phyloP scores from a whole-genome alignment of 176 grass and related monocot genomes.

The Urochloa ruziziensis region DNA sequence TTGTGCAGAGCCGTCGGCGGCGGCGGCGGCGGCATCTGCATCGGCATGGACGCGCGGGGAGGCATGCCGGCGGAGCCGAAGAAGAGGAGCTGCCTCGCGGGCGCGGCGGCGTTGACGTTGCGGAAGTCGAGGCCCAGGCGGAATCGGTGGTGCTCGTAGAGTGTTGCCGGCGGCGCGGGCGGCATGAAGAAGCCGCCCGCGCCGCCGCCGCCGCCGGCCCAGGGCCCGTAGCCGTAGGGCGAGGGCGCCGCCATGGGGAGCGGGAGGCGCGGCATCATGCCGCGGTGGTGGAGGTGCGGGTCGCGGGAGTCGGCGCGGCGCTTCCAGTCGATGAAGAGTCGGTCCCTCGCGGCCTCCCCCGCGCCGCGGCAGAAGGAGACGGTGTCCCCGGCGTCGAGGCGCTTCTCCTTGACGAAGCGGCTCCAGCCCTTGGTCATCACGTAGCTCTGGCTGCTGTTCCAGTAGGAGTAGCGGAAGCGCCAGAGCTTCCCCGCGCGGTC shows the following conservation, averaged over 20 bases:
- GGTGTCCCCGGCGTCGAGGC: conserved; percentile 83
- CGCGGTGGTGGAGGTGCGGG: conserved; percentile 29
- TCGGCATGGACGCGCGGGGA: conserved; percentile 44
- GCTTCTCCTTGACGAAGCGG: conserved; percentile 98
- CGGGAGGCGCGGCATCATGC: conserved; percentile 42
- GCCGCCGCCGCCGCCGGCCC: conserved; percentile 38
- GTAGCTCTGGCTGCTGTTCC: conserved; percentile 99
- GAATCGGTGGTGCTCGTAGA: conserved; percentile 86
- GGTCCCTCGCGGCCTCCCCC: conserved; percentile 49
- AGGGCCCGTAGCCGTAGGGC: conserved; percentile 22
- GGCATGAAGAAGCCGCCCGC: conserved; percentile 54
- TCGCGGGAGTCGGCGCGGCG: conserved; percentile 55
- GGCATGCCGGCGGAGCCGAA: conserved; percentile 37
- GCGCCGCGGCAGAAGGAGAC: conserved; percentile 83
- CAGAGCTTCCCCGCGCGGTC: conserved; percentile 86
- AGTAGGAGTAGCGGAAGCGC: conserved; percentile 98
- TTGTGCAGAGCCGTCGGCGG: conserved; percentile 22
- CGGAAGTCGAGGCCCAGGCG: conserved; percentile 57
- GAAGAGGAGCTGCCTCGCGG: conserved; percentile 44
- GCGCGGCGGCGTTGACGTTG: conserved; percentile 14
- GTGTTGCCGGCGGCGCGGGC: conserved; percentile 53
- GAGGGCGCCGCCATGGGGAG: conserved; percentile 29
- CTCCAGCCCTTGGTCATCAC: conserved; percentile 99
- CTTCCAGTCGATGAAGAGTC: conserved; percentile 94
- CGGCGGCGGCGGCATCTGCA: no score